phyloP scores from a whole-genome alignment of 768 basidiomycete genomes.

The Lepiota venenata region DNA sequence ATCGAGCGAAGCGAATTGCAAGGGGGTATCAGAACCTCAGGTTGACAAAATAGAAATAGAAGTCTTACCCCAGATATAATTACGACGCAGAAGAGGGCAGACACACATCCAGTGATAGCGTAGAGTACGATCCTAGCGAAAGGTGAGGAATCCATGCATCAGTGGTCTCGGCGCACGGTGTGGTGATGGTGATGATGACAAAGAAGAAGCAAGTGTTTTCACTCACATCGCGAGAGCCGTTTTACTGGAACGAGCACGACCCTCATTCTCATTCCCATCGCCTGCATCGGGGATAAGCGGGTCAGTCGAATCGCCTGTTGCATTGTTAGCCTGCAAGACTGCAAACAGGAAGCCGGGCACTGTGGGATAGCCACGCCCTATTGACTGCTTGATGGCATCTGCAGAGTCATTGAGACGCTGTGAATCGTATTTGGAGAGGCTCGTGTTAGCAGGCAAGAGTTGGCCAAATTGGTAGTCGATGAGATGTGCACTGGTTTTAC shows the following conservation, averaged over 20 bases:
- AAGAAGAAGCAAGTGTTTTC: background rate
- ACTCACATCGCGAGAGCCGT: constrained; percentile 78
- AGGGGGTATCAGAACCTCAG: background rate
- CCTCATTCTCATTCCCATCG: constrained; percentile 16
- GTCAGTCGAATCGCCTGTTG: constrained; percentile 34
- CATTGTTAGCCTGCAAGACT: constrained; percentile 61
- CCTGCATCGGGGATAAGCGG: constrained; percentile 22
- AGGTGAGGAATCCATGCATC: background rate
- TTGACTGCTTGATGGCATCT: constrained; percentile 37
- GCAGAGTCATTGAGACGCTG: constrained; percentile 54
- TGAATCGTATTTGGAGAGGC: constrained; percentile 59
- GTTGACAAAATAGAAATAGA: background rate
- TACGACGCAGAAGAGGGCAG: constrained; percentile 79
- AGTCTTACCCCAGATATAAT: constrained; percentile 75
- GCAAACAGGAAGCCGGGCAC: constrained; percentile 67
- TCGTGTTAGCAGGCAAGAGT: constrained; percentile 46
- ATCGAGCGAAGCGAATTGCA: background rate
- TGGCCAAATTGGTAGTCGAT: constrained; percentile 61
- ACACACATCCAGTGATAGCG: constrained; percentile 86
- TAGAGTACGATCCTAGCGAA: constrained; percentile 73
- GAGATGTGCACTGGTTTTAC: constrained; percentile 51
- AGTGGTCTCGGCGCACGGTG: background rate
- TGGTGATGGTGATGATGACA: constrained; percentile 3
- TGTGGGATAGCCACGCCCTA: constrained; percentile 38
- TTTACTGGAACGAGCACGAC: constrained; percentile 24